Evolutionary conservation across 2,329 filamentous ascomycete genomes (phyloP).

Genomic region (Neonectria neomacrospora): DNA sequence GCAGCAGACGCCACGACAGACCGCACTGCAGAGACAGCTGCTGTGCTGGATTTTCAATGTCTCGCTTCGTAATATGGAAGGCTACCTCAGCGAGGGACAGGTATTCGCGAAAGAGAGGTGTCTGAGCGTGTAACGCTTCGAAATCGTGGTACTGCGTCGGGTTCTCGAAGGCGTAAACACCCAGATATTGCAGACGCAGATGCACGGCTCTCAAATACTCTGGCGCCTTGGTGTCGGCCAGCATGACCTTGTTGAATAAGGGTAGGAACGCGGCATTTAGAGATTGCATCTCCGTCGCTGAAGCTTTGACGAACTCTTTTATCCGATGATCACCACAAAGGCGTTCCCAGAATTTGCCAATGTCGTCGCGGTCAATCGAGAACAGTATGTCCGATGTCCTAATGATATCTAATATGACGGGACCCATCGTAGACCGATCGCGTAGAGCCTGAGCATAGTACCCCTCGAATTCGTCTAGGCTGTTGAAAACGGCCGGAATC

Average conservation of each 20-base stretch:
- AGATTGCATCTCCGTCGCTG: conserved; percentile 21
- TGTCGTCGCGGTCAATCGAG: conserved; percentile 13
- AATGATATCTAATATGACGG: conserved; percentile 29
- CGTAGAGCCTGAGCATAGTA: conserved; percentile 24
- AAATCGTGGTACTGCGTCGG: conserved; percentile 40
- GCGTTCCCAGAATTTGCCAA: conserved; percentile 20
- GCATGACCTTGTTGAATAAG: conserved; percentile 47
- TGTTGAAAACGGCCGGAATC: conserved; percentile 25
- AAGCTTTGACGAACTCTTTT: conserved; percentile 25
- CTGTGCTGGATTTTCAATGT: conserved; percentile 33
- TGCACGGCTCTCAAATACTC: conserved; percentile 48
- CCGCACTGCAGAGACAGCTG: conserved; percentile 44
- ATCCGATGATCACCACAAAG: conserved; percentile 25
- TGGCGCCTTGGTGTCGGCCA: conserved; percentile 41
- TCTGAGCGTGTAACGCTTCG: conserved; percentile 35
- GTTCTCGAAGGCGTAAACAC: conserved; percentile 45
- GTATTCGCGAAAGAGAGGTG: conserved; percentile 48
- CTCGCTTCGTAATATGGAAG: conserved; percentile 21
- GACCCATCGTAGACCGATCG: conserved; percentile 16
- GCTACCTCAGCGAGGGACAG: conserved; percentile 47
- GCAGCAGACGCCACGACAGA: conserved; percentile 41
- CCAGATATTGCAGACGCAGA: conserved; percentile 47
- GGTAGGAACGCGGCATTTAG: conserved; percentile 48
- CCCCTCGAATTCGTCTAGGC: conserved; percentile 38
- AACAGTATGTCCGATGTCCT: conserved; percentile 9